Conservation (phyloP, 202 grass and related monocot genomes). For the Dendrocalamus latiflorus region DNA sequence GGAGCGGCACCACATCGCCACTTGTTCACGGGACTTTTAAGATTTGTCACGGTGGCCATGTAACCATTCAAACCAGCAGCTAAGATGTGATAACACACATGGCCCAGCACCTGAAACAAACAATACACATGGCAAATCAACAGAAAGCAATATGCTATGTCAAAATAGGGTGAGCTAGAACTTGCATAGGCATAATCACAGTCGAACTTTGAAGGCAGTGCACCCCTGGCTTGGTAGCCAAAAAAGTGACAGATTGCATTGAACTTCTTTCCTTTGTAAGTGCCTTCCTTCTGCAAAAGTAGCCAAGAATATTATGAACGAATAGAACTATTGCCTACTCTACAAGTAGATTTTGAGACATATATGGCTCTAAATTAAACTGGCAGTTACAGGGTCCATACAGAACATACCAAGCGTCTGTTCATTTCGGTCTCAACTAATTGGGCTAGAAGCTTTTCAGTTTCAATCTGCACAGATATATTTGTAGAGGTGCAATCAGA, state of each 20-base stretch:
- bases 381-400: constrained; percentile 7
- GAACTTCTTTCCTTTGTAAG: constrained; percentile 98
- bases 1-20: constrained; percentile 94
- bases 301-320: constrained; percentile 16
- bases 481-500: too few species aligned
- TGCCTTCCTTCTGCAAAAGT: constrained; percentile 77
- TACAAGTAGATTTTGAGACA: neutral
- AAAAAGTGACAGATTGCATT: constrained; percentile 99
- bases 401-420: constrained; percentile 64
- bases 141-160: constrained; percentile 6
- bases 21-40: constrained; percentile 87
- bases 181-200: constrained; percentile 95
- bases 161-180: constrained; percentile 24
- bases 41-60: constrained; percentile 96
- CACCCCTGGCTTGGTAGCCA: constrained; percentile 96
- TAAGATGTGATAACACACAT: constrained; percentile 88
- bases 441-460: too few species aligned
- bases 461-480: too few species aligned
- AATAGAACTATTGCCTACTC: too few species aligned
- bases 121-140: constrained; percentile 12
- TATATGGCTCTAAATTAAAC: constrained; percentile 9
- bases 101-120: constrained; percentile 80
- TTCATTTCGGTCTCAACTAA: constrained; percentile 96
- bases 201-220: constrained; percentile 94
- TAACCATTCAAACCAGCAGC: constrained; percentile 91